Evolutionary conservation across 2,329 filamentous ascomycete species (phyloP).

Genomic region (Fusarium multiceps): DNA sequence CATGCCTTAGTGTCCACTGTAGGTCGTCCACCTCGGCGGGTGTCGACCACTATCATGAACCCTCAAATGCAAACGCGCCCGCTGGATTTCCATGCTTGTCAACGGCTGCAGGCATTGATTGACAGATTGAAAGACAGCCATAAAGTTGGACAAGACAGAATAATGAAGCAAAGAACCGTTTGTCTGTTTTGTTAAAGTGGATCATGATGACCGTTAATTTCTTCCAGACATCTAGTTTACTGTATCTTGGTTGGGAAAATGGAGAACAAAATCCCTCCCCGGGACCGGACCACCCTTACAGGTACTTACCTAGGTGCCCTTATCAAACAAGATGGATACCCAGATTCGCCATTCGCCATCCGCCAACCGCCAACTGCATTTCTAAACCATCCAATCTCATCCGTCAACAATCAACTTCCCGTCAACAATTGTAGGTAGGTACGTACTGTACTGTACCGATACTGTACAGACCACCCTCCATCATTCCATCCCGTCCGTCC

Average conservation of each 20-base stretch:
- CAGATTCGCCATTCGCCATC: slow-evolving; percentile 38
- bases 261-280: not conserved
- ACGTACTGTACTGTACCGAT: not conserved
- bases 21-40: slow-evolving; percentile 26
- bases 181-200: not conserved
- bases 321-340: not conserved
- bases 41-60: slow-evolving; percentile 36
- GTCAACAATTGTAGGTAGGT: not conserved
- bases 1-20: not conserved
- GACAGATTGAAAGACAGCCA: not conserved
- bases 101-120: slow-evolving; percentile 8
- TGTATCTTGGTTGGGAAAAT: not conserved
- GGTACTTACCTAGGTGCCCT: not conserved
- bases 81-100: slow-evolving; percentile 9
- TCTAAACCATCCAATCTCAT: slow-evolving; percentile 16
- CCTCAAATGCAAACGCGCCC: slow-evolving; percentile 10
- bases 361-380: slow-evolving; percentile 29
- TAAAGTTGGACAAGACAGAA: not conserved
- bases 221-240: not conserved
- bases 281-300: slow-evolving; percentile 27
- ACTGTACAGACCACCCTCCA: slow-evolving; percentile 1
- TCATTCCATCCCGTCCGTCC: not conserved
- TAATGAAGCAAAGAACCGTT: not conserved
- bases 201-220: not conserved
- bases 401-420: slow-evolving; percentile 18